Conservation (phyloP, 1,284 basidiomycete species). For the Porodaedalea pini region DNA sequence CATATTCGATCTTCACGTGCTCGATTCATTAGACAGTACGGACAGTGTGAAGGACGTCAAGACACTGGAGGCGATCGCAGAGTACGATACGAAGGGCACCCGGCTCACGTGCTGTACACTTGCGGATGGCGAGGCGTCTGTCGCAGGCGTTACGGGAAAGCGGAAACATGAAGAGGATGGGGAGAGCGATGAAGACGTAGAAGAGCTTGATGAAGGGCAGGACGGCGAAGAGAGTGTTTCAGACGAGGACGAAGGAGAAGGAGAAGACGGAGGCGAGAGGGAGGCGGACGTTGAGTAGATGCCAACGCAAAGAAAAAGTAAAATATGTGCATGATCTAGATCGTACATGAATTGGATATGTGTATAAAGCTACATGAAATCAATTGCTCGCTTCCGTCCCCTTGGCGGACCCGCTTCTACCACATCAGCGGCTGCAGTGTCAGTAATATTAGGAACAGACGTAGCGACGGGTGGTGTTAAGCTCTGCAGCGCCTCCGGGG, state of each 20-base stretch:
- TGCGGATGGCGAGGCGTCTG: conserved; percentile 50
- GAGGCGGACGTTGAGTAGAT: not conserved
- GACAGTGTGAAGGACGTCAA: conserved; percentile 26
- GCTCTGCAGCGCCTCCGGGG: conserved; percentile 40
- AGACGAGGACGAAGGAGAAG: conserved; percentile 2
- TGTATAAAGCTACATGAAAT: conserved; percentile 23
- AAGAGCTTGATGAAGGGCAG: conserved; percentile 26
- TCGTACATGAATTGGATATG: not conserved
- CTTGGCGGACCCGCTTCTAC: conserved; percentile 31
- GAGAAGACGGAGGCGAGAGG: conserved; percentile 19
- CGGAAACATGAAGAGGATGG: conserved; percentile 37
- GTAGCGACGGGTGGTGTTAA: conserved; percentile 21
- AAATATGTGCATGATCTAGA: not conserved
- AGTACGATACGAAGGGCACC: conserved; percentile 82
- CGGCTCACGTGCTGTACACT: conserved; percentile 77
- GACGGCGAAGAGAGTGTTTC: conserved; percentile 22
- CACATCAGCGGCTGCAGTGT: not conserved
- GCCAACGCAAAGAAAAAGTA: not conserved
- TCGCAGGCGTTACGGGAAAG: conserved; percentile 30
- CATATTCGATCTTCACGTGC: conserved; percentile 65
- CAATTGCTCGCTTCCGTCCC: conserved; percentile 26
- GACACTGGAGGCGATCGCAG: conserved; percentile 53
- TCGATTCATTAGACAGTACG: conserved; percentile 31
- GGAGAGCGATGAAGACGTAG: conserved; percentile 26
- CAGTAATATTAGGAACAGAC: not conserved